Percentiles rank a stretch among this genome's conserved stretches.
phyloP scores from a whole-genome alignment of 352 stramenopile species.

The Globisporangium canariense region DNA sequence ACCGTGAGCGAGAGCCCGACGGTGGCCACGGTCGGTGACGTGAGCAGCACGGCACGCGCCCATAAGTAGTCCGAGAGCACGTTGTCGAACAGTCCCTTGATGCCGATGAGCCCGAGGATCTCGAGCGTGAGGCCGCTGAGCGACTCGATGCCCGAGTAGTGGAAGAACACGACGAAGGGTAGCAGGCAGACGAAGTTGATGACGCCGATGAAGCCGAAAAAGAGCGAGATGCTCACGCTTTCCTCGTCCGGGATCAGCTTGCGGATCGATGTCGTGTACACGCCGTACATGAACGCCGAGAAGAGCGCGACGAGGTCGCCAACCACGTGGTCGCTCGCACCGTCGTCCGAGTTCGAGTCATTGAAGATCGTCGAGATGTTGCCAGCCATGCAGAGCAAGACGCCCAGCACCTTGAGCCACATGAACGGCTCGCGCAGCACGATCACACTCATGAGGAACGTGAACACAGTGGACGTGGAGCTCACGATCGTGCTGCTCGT shows the following conservation, averaged over 20 bases:
- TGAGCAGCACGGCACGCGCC: slow-evolving; percentile 93
- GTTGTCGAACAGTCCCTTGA: slow-evolving; percentile 94
- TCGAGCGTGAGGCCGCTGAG: slow-evolving; percentile 60
- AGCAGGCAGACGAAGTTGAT: slow-evolving; percentile 82
- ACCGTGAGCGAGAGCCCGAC: slow-evolving; percentile 96
- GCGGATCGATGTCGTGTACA: slow-evolving; percentile 91
- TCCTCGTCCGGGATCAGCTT: slow-evolving; percentile 75
- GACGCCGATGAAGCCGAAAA: slow-evolving; percentile 95
- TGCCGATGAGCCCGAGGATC: slow-evolving; percentile 81
- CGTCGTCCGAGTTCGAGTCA: slow-evolving; percentile 45
- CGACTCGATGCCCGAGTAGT: slow-evolving; percentile 67
- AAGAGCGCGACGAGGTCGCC: slow-evolving; percentile 71
- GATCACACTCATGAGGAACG: slow-evolving; percentile 87
- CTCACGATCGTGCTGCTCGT: slow-evolving; percentile 95
- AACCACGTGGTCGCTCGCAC: slow-evolving; percentile 36
- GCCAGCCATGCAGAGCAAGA: slow-evolving; percentile 85
- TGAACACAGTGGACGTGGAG: slow-evolving; percentile 93
- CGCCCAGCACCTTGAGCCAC: slow-evolving; percentile 81
- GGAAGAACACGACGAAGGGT: slow-evolving; percentile 58
- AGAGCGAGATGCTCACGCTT: slow-evolving; percentile 89
- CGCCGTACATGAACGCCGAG: slow-evolving; percentile 89
- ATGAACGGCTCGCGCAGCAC: slow-evolving; percentile 82
- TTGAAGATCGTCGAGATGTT: slow-evolving; percentile 88
- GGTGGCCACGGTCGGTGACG: slow-evolving; percentile 94
- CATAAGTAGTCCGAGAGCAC: slow-evolving; percentile 96